Evolutionary conservation across 768 basidiomycete genomes (phyloP), one percentile per base, ranked within the genome.

Genomic region (Xerocomus potaroensis): DNA sequence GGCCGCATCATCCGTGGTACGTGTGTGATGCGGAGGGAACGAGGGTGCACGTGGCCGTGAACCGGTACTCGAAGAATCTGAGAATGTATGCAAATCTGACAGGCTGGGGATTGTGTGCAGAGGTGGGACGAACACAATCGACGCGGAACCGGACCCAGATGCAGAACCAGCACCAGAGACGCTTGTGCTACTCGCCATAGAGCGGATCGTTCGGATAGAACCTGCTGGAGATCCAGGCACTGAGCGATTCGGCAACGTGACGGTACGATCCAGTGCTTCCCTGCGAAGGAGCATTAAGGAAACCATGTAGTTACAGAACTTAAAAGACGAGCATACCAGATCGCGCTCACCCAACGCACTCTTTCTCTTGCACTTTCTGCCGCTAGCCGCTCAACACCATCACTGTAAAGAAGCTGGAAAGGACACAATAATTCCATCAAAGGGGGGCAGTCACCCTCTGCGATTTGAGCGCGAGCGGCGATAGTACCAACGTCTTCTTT

Each of bases 311-410:
- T 6, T 21, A 0, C 7, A 21, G 18, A 30, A 19, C 9, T n/a
- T n/a, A 12, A 26, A 38, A 30, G 16, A 21, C 10, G 18, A 71
- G 81, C 39, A 1, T 58, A 91, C 93, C 89, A 92, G 45, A 96
- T 78, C 5, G 90, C 79, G 58, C 87, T 88, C 11, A 94, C 91
- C 93, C 93, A 96, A 64, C 85, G 81, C 42, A 91, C 84, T 55
- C 92, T 74, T 63, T 93, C 88, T 48, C 87, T 65, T 7, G 91
- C 76, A 53, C 88, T 92, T 61, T 94, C 92, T n/a, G 89, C 84
- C 5, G 84, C 92, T 21, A 96, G 63, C 8, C 93, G 69, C 62
- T 96, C 93, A 2, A 92, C 82, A 1, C 93, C 92, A 62, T 96
- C 93, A 10, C 78, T 76, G 61, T 96, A 96, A 29, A 92, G 61